Percentiles rank a stretch among this genome's conserved stretches.
phyloP scores from a whole-genome alignment of 805 yeast species.

The Metschnikowia lachancei region DNA sequence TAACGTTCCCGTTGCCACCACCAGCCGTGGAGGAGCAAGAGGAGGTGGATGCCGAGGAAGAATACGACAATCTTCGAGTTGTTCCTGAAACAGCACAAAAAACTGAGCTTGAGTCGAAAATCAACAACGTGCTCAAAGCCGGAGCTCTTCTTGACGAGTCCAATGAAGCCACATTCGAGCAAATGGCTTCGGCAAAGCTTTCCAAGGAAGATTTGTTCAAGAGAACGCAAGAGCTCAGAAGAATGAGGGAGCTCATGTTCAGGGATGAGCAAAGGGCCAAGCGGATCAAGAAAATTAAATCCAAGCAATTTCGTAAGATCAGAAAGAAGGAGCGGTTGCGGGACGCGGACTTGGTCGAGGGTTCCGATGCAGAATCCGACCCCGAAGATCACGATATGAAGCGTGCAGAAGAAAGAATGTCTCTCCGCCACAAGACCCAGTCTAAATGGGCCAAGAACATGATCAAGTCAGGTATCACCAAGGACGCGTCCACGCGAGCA shows the following conservation, averaged over 20 bases:
- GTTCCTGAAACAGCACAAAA: conserved; percentile 29
- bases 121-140: conserved; percentile 56
- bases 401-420: conserved; percentile 91
- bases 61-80: conserved; percentile 11
- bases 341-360: conserved; percentile 66
- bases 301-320: conserved; percentile 82
- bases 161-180: conserved; percentile 82
- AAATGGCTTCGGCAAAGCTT: conserved; percentile 76
- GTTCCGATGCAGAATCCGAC: conserved; percentile 49
- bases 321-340: conserved; percentile 79
- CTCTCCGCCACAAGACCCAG: conserved; percentile 82
- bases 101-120: conserved; percentile 65
- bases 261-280: conserved; percentile 90
- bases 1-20: conserved; percentile 66
- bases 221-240: conserved; percentile 76
- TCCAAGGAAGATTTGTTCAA: conserved; percentile 72
- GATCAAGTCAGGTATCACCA: conserved; percentile 86
- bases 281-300: conserved; percentile 90
- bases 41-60: conserved; percentile 35
- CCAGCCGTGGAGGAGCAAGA: conserved; percentile 27
- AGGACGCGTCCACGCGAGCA: conserved; percentile 77
- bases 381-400: conserved; percentile 64
- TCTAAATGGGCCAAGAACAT: conserved; percentile 88
- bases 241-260: conserved; percentile 95
- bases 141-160: conserved; percentile 71